Evolutionary conservation across 2,329 filamentous ascomycete genomes (phyloP).

Genomic region (Eurotiales sp.): DNA sequence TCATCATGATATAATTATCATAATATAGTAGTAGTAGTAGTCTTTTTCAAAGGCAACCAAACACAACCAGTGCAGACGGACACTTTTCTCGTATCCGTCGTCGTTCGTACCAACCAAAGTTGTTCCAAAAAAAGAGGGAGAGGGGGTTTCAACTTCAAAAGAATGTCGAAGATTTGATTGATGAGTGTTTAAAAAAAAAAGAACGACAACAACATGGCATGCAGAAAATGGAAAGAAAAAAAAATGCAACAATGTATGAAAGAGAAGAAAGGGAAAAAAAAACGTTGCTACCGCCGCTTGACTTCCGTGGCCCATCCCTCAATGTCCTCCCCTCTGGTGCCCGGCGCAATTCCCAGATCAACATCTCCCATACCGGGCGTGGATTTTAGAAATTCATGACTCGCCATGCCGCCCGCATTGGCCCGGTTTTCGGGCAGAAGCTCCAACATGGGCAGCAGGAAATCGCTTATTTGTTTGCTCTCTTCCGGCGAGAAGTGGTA

Average conservation of each 20-base stretch:
- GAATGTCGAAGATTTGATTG: background rate
- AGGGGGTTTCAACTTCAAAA: background rate
- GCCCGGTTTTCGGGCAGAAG: slow-evolving; percentile 82
- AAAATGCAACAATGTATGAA: background rate
- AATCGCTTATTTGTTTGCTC: slow-evolving; percentile 71
- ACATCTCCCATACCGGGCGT: slow-evolving; percentile 84
- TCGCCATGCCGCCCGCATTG: slow-evolving; percentile 93
- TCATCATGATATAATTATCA: background rate
- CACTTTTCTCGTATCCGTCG: too few species aligned
- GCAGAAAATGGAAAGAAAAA: background rate
- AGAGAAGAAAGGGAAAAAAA: background rate
- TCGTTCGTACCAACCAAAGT: background rate
- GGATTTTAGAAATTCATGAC: slow-evolving; percentile 75
- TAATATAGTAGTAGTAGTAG: too few species aligned
- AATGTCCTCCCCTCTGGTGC: slow-evolving; percentile 83
- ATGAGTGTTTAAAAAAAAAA: background rate
- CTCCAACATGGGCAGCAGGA: slow-evolving; percentile 87
- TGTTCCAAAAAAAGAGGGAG: background rate
- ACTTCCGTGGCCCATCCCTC: slow-evolving; percentile 90
- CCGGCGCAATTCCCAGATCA: slow-evolving; percentile 69
- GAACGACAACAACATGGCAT: slow-evolving; percentile 1
- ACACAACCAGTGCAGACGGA: too few species aligned
- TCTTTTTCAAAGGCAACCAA: too few species aligned
- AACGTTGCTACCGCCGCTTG: slow-evolving; percentile 62
- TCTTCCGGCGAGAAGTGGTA: slow-evolving; percentile 91